Evolutionary conservation across 768 basidiomycete species (phyloP).

Genomic region (Pleurotus tuoliensis): DNA sequence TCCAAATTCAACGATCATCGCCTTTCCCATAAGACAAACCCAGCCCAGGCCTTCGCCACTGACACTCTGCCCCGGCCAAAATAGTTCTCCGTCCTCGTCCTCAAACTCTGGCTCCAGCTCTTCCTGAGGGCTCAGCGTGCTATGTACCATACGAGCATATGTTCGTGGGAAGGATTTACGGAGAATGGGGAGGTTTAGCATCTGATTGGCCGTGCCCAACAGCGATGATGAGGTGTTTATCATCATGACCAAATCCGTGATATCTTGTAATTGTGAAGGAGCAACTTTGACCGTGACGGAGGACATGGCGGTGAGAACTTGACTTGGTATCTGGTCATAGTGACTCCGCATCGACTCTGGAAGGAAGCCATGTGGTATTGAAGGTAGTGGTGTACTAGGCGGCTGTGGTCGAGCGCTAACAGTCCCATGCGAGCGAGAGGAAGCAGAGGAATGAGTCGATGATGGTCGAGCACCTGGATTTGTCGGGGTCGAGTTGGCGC

Average conservation of each 20-base stretch:
- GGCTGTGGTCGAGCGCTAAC: constrained; percentile 11
- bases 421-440: constrained; percentile 28
- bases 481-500: constrained; percentile 76
- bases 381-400: background rate
- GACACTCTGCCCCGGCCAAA: constrained; percentile 73
- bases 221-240: constrained; percentile 40
- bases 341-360: constrained; percentile 32
- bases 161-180: constrained; percentile 72
- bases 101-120: constrained; percentile 81
- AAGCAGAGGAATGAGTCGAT: constrained; percentile 24
- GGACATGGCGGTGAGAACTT: constrained; percentile 40
- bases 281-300: constrained; percentile 41
- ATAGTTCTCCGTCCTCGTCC: constrained; percentile 83
- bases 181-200: constrained; percentile 63
- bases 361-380: constrained; percentile 33
- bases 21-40: constrained; percentile 85
- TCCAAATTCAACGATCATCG: constrained; percentile 82
- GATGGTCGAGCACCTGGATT: constrained; percentile 50
- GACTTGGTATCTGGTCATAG: constrained; percentile 35
- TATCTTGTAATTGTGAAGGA: constrained; percentile 34
- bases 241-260: constrained; percentile 38
- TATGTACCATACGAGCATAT: constrained; percentile 68
- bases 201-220: constrained; percentile 46
- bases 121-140: constrained; percentile 57
- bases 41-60: constrained; percentile 79